Conservation (phyloP, 2,329 filamentous ascomycete species). For the Nemania sp. region DNA sequence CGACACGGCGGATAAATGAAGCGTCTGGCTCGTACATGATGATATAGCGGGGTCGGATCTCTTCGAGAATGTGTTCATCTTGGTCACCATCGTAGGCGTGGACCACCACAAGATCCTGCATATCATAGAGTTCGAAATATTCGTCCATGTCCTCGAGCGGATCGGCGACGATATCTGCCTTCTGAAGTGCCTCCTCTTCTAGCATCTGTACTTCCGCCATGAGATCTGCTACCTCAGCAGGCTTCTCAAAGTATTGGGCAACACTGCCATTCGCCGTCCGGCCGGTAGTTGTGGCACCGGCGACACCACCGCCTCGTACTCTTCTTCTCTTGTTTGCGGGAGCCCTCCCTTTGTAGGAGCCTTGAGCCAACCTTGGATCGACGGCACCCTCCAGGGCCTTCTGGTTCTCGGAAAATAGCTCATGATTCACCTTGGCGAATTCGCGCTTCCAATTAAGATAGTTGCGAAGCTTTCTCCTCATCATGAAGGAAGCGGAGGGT, state of each 20-base stretch:
- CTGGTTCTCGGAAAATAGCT: slow-evolving; percentile 79
- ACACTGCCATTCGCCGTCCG: slow-evolving; percentile 76
- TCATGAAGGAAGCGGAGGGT: slow-evolving; percentile 82
- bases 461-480: slow-evolving; percentile 82
- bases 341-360: slow-evolving; percentile 62
- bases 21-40: slow-evolving; percentile 99
- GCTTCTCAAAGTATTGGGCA: slow-evolving; percentile 78
- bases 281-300: slow-evolving; percentile 59
- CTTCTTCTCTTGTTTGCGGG: slow-evolving; percentile 86
- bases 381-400: slow-evolving; percentile 71
- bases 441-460: slow-evolving; percentile 92
- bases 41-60: slow-evolving; percentile 89
- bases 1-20: slow-evolving; percentile 89
- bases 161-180: slow-evolving; percentile 74
- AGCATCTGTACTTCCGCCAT: slow-evolving; percentile 84
- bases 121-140: slow-evolving; percentile 88
- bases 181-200: slow-evolving; percentile 74
- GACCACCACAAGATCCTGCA: slow-evolving; percentile 84
- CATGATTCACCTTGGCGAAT: slow-evolving; percentile 81
- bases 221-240: slow-evolving; percentile 78
- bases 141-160: slow-evolving; percentile 90
- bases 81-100: slow-evolving; percentile 95
- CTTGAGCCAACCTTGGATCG: slow-evolving; percentile 56
- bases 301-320: slow-evolving; percentile 75
- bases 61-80: slow-evolving; percentile 95